These are phyloP conservation scores for Colletotrichum eleusines DNA, from an alignment of 2,329 filamentous ascomycete species.

Conservation along the genomic window DNA sequence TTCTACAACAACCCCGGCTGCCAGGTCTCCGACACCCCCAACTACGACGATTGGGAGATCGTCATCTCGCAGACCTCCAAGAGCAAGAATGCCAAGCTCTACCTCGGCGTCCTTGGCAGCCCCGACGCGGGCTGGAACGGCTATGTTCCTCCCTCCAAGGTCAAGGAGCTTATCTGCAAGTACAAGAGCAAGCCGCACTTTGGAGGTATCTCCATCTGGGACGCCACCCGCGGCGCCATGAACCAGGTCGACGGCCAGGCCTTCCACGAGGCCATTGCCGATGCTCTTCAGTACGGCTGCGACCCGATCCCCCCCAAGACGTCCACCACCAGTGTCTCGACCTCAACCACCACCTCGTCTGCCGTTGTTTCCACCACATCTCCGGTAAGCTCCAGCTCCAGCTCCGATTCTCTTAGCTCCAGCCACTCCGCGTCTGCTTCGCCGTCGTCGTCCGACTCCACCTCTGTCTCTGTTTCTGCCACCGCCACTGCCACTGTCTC, in stretches of 20 bases:
- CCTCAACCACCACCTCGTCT: slow-evolving; percentile 37
- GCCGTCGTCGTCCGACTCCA: neutral
- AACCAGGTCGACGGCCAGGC: slow-evolving; percentile 51
- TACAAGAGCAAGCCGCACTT: slow-evolving; percentile 54
- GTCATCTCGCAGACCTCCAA: slow-evolving; percentile 50
- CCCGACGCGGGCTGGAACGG: slow-evolving; percentile 46
- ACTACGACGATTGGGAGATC: slow-evolving; percentile 57
- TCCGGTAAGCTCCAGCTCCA: slow-evolving; percentile 30
- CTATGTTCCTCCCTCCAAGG: slow-evolving; percentile 51
- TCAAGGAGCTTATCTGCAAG: slow-evolving; percentile 55
- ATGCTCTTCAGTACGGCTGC: slow-evolving; percentile 55
- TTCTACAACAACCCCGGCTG: slow-evolving; percentile 63
- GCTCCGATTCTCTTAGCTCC: slow-evolving; percentile 12
- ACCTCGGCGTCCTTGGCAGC: slow-evolving; percentile 57
- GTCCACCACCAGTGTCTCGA: slow-evolving; percentile 39
- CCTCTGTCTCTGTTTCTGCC: neutral
- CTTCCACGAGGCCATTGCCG: slow-evolving; percentile 53
- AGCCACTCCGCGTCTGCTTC: slow-evolving; percentile 13
- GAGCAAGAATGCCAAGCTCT: slow-evolving; percentile 59
- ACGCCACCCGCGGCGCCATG: slow-evolving; percentile 51
- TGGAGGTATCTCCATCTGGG: slow-evolving; percentile 62
- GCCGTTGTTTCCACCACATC: slow-evolving; percentile 36
- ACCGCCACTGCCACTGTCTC: slow-evolving; percentile 28
- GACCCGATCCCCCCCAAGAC: slow-evolving; percentile 46
- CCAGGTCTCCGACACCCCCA: slow-evolving; percentile 50